Base-by-base conservation (phyloP, 768 basidiomycete species). In the Psilocybe cyanescens region DNA sequence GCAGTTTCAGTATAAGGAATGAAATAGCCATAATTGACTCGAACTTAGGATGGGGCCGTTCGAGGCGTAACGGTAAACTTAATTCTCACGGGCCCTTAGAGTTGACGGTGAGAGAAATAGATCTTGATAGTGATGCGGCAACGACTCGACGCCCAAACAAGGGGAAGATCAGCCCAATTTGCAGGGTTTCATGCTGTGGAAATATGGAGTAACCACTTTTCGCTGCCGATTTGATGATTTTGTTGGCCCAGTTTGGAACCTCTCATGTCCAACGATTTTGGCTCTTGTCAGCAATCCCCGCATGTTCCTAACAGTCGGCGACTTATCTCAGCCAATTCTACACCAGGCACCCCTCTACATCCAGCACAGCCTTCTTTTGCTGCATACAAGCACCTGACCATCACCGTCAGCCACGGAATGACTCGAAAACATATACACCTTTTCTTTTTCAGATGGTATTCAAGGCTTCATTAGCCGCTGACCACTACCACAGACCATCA, bases 21-120 rank as follows among this genome's bases (percentile, higher is more conserved):
- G 65, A 70, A 67, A 63, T 74, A 70, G 70, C 67, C 69, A 73
- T 73, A 70, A 74, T 75, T 76, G 78, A 79, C 76, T 81, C 76
- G 70, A 77, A 76, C 67, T 70, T 72, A 74, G 70, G 68, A 72
- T 64, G 59, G 67, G 67, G 57, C 70, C 66, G 66, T 66, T 65
- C 62, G 61, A 64, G 66, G 70, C 63, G 64, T 67, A 68, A 61
- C 62, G 51, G 62, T 55, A 66, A 65, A 52, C 58, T 60, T 49
- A 56, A 14, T 66, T 70, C 68, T 68, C 68, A 71, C 66, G 69
- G 66, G 61, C 57, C 11, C 14, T 59, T 52, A 65, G 66, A 70
- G 71, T 70, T 67, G 71, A 71, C 67, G 71, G 54, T 44, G 74
- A 69, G 71, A 67, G 67, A 71, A 69, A 70, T 74, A 71, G 70